Evolutionary conservation across 495 filamentous ascomycete species (phyloP).

Genomic region (Hypoxylon lienhwacheense): DNA sequence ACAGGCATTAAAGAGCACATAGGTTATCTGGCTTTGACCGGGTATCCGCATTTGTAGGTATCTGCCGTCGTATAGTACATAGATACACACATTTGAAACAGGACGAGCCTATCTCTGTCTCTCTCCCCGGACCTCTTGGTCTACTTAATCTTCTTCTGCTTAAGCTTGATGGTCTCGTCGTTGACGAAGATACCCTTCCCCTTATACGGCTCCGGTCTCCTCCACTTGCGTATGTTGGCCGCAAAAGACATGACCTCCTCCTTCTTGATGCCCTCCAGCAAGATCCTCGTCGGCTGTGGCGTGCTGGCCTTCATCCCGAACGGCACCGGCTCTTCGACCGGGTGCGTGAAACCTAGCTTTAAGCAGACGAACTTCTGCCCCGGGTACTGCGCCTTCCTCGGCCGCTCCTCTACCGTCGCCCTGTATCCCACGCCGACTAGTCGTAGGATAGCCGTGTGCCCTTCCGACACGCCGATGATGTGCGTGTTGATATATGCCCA

Average conservation of each 20-base stretch:
- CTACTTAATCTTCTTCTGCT: constrained; percentile 99
- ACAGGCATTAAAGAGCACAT: too few relatives aligned
- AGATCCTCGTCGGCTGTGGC: constrained; percentile 89
- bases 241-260: constrained; percentile 86
- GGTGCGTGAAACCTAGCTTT: constrained; percentile 95
- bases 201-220: constrained; percentile 95
- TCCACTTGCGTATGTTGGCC: constrained; percentile 83
- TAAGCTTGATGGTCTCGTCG: constrained; percentile 94
- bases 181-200: constrained; percentile 99
- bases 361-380: constrained; percentile 86
- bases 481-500: constrained; percentile 88
- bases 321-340: constrained; percentile 84
- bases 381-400: constrained; percentile 67
- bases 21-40: too few relatives aligned
- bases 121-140: constrained; percentile 19
- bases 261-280: constrained; percentile 86
- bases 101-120: constrained; percentile 6
- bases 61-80: constrained; percentile 37
- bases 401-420: constrained; percentile 80
- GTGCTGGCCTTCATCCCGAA: constrained; percentile 81
- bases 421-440: constrained; percentile 97
- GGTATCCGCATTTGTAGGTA: too few relatives aligned
- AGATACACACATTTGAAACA: constrained; percentile 32
- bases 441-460: constrained; percentile 87
- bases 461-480: constrained; percentile 92